phyloP scores from a whole-genome alignment of 176 grass and related monocot species.

The Carex cristatella region DNA sequence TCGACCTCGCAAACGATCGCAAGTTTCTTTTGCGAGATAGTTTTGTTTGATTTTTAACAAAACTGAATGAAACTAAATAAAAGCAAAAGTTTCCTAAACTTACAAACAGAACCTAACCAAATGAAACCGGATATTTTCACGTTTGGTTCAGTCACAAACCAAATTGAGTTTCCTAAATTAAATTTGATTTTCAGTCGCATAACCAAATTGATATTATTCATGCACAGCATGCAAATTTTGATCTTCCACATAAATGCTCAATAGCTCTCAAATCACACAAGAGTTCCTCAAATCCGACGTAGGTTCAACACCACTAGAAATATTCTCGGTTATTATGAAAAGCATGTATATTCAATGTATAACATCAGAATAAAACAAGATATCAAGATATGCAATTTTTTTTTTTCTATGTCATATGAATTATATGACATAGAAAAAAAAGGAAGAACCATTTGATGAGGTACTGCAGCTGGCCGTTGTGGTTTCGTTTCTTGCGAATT shows the following conservation, averaged over 20 bases:
- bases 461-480: slow-evolving; percentile 66
- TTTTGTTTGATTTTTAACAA: neutral
- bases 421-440: neutral
- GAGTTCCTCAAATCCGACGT: too few species aligned
- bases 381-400: too few species aligned
- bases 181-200: neutral
- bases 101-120: neutral
- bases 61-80: neutral
- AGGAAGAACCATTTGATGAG: slow-evolving; percentile 75
- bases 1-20: neutral
- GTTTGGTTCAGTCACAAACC: neutral
- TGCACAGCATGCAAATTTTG: too few species aligned
- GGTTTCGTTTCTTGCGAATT: slow-evolving; percentile 57
- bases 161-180: neutral
- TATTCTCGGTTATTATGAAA: too few species aligned
- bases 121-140: neutral
- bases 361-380: neutral
- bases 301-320: too few species aligned
- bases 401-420: neutral
- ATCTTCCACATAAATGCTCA: too few species aligned
- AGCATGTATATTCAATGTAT: too few species aligned
- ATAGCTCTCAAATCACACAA: too few species aligned
- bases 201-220: neutral
- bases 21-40: neutral
- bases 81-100: neutral